Evolutionary conservation across 352 stramenopile species (phyloP), one percentile per base, ranked within the genome.

Genomic region (Peronospora tabacina): DNA sequence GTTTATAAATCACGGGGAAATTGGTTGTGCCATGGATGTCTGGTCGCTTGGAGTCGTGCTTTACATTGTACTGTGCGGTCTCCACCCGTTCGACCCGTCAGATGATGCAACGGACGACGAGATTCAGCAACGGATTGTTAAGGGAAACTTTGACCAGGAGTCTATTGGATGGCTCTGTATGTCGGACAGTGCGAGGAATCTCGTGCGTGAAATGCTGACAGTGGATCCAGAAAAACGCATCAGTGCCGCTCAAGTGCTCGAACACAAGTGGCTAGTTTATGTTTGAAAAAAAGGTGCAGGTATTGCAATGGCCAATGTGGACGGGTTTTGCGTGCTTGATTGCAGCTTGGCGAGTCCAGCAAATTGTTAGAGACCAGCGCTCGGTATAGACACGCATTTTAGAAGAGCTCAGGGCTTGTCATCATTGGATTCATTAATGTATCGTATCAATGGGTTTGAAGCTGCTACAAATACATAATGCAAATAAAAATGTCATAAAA

Each of bases 1-100:
- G 52, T 63, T 72, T 26, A 59, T 78, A 13, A 26, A 44, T 5
- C 58, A 64, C 26, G 50, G 45, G 2, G 42, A 55, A 38, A 59
- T 51, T 8, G 45, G 70, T 7, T 59, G 52, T 33, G 68, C 68
- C 7, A 75, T 80, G 47, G 72, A 84, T 36, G 68, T 84, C 10
- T 84, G 72, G 72, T 63, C 72, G 4, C 49, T 84, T 0, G 72
- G 72, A 38, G 68, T 84, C 7, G 68, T 84, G 44, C 54, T 84
- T 34, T 84, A 68, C 58, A 63, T 82, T 49, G 45, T 82, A 19
- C 46, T 84, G 9, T 76, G 61, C 45, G 72, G 72, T 11, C 50
- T 47, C 33, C 72, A 84, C 52, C 72, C 72, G 35, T 81, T 84
- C 49, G 70, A 84, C 47, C 67, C 66, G n/a, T 66, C 49, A n/a